Percentiles rank a stretch among this genome's conserved stretches.
These are phyloP conservation scores for Fraxinus albicans DNA, from an alignment of 305 asterid genomes.

Conservation along the genomic window DNA sequence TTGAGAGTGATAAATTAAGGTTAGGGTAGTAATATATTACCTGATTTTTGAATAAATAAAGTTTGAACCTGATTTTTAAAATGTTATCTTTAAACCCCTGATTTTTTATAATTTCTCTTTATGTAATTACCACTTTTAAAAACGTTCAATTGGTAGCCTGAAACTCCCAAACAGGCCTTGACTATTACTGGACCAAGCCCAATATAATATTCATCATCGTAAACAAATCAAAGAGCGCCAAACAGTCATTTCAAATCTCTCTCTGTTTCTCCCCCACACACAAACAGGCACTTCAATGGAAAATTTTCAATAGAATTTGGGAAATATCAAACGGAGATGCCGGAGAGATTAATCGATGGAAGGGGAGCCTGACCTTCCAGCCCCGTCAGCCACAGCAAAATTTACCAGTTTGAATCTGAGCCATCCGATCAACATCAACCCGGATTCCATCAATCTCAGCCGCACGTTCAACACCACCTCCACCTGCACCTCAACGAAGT, in stretches of 20 bases:
- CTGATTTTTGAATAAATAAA: too few species aligned
- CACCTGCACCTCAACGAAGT: constrained; percentile 48
- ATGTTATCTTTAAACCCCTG: too few species aligned
- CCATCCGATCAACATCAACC: constrained; percentile 54
- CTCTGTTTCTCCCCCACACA: not conserved
- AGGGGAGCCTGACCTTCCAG: constrained; percentile 86
- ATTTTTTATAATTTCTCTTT: too few species aligned
- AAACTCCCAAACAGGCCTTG: too few species aligned
- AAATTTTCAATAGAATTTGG: constrained; percentile 11
- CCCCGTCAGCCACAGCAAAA: constrained; percentile 39
- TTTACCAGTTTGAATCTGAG: constrained; percentile 45
- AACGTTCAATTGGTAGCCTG: too few species aligned
- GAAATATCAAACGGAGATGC: constrained; percentile 45
- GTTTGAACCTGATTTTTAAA: too few species aligned
- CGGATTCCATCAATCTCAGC: constrained; percentile 49
- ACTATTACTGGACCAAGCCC: not conserved
- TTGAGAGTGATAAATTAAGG: too few species aligned
- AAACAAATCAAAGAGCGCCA: constrained; percentile 36
- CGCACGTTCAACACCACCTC: constrained; percentile 47
- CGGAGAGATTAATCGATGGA: constrained; percentile 61
- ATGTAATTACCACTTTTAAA: too few species aligned
- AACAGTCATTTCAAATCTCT: constrained; percentile 28
- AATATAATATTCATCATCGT: not conserved
- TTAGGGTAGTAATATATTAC: too few species aligned
- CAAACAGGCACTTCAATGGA: constrained; percentile 25